Percentiles rank a stretch among this genome's conserved stretches.
Evolutionary conservation across 2,329 filamentous ascomycete genomes (phyloP).

Genomic region (Ambrosiella cleistominuta): DNA sequence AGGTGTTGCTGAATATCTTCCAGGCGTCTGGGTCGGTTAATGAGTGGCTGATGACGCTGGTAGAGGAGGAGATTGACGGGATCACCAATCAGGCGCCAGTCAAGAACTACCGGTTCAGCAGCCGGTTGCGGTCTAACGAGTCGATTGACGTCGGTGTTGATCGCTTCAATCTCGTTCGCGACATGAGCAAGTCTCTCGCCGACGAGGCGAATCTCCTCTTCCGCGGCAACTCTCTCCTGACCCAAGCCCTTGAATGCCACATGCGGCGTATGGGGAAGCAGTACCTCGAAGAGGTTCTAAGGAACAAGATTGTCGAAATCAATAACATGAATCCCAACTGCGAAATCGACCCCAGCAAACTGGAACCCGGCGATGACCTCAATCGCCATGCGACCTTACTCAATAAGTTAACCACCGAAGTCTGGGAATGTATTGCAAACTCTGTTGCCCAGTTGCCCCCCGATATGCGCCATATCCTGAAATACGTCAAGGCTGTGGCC

Average conservation of each 20-base stretch:
- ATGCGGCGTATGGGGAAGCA: slow-evolving; percentile 90
- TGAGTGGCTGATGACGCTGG: slow-evolving; percentile 83
- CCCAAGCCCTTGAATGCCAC: slow-evolving; percentile 82
- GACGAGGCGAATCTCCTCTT: slow-evolving; percentile 90
- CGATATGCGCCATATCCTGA: slow-evolving; percentile 69
- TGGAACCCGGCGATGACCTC: slow-evolving; percentile 50
- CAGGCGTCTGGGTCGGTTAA: slow-evolving; percentile 71
- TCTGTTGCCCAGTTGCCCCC: slow-evolving; percentile 62
- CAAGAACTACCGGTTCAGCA: slow-evolving; percentile 56
- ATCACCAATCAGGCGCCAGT: slow-evolving; percentile 65
- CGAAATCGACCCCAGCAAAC: slow-evolving; percentile 80
- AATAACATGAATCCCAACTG: slow-evolving; percentile 82
- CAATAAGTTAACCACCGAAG: slow-evolving; percentile 56
- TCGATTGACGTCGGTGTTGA: slow-evolving; percentile 45
- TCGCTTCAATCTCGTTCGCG: slow-evolving; percentile 53
- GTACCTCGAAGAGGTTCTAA: slow-evolving; percentile 73
- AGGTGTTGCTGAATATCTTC: slow-evolving; percentile 83
- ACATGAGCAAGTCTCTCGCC: slow-evolving; percentile 62
- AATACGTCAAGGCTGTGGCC: slow-evolving; percentile 80
- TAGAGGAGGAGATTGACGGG: slow-evolving; percentile 95
- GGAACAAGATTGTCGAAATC: slow-evolving; percentile 74
- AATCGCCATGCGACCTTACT: slow-evolving; percentile 70
- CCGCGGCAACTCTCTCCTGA: slow-evolving; percentile 82
- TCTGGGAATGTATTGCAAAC: slow-evolving; percentile 68
- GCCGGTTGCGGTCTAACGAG: slow-evolving; percentile 53